These are phyloP conservation scores for Malus asiatica DNA, from an alignment of 306 rosid genomes.

Conservation along the genomic window DNA sequence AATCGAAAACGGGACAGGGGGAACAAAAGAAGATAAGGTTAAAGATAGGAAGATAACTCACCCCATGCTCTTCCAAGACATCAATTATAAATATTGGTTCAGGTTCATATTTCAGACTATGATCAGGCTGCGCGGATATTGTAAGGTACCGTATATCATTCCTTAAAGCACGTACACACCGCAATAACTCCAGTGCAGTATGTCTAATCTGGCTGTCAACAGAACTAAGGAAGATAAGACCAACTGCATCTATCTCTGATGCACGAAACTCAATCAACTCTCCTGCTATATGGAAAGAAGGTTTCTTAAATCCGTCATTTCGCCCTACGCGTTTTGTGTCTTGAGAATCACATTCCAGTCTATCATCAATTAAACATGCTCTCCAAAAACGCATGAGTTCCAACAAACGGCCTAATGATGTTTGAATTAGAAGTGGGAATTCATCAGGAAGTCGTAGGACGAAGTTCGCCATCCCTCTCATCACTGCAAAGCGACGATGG, in stretches of 20 bases:
- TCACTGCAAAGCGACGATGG: slow-evolving; percentile 95
- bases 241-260: slow-evolving; percentile 94
- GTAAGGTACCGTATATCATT: slow-evolving; percentile 76
- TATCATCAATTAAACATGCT: slow-evolving; percentile 85
- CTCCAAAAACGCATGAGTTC: slow-evolving; percentile 99
- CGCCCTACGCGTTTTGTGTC: slow-evolving; percentile 42
- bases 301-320: slow-evolving; percentile 61
- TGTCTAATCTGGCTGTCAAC: slow-evolving; percentile 94
- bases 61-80: slow-evolving; percentile 99
- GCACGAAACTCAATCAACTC: slow-evolving; percentile 82
- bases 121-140: slow-evolving; percentile 55
- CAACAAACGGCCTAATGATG: slow-evolving; percentile 86
- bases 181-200: slow-evolving; percentile 87
- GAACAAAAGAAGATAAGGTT: background rate
- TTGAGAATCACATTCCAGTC: slow-evolving; percentile 51
- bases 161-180: slow-evolving; percentile 95
- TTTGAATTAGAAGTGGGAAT: slow-evolving; percentile 97
- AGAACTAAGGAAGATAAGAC: slow-evolving; percentile 95
- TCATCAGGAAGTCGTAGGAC: slow-evolving; percentile 92
- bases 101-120: slow-evolving; percentile 65
- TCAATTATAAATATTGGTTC: slow-evolving; percentile 93
- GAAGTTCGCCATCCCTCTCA: slow-evolving; percentile 96
- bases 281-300: slow-evolving; percentile 67
- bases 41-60: slow-evolving; percentile 21
- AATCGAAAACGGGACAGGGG: background rate